phyloP scores from a whole-genome alignment of 2,329 filamentous ascomycete genomes.

The Ramularia endophylla region DNA sequence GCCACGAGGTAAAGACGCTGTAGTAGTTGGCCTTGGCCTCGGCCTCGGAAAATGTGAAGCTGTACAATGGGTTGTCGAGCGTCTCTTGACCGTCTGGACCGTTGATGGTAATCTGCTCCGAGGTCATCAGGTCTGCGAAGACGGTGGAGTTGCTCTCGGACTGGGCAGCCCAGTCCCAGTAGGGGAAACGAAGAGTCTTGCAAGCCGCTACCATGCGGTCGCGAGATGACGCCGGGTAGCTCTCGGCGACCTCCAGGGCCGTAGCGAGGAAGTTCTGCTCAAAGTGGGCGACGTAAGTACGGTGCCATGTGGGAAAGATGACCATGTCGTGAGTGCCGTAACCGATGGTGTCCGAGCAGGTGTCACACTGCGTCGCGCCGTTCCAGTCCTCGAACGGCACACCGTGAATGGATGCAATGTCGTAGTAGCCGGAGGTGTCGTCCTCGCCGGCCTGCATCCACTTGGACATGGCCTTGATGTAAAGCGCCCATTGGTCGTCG shows the following conservation, averaged over 20 bases:
- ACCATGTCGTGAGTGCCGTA: conserved; percentile 26
- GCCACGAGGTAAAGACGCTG: conserved; percentile 21
- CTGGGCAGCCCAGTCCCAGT: conserved; percentile 17
- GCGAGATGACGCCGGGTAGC: conserved; percentile 12
- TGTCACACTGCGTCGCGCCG: conserved; percentile 16
- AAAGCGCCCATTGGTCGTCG: conserved; percentile 1
- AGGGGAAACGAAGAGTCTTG: conserved; percentile 16
- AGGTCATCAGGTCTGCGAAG: conserved; percentile 18
- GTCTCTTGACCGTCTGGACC: conserved; percentile 12
- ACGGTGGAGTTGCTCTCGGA: conserved; percentile 9
- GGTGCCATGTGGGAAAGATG: conserved; percentile 27
- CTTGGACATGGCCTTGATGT: conserved; percentile 1
- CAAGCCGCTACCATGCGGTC: conserved; percentile 19
- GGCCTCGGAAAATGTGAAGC: conserved; percentile 9
- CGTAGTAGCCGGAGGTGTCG: background rate
- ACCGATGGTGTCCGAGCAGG: conserved; percentile 18
- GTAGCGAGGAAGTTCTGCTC: conserved; percentile 24
- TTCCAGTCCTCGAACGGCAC: conserved; percentile 22
- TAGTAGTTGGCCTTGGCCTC: conserved; percentile 17
- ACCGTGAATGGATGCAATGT: conserved; percentile 4
- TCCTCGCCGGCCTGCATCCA: conserved; percentile 1
- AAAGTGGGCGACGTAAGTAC: conserved; percentile 24
- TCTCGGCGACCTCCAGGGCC: conserved; percentile 19
- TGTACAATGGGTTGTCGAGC: conserved; percentile 20
- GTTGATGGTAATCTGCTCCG: conserved; percentile 17